These are phyloP conservation scores for Epichloe sibirici DNA, from an alignment of 2,329 filamentous ascomycete species.

Conservation along the genomic window DNA sequence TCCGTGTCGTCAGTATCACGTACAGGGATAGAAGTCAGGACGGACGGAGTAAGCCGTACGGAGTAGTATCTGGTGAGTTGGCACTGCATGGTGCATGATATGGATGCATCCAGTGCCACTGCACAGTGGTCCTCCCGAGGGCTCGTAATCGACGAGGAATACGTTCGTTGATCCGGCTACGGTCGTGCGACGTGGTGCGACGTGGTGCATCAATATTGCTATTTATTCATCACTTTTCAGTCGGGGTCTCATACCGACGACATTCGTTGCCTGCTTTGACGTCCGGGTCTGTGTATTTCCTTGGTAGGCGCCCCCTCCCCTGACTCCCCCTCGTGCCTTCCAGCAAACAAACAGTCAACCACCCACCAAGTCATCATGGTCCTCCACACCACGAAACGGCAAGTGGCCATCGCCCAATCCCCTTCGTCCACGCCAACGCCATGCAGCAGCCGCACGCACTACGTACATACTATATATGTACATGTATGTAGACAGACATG, in stretches of 20 bases:
- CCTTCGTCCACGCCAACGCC: slow-evolving; percentile 19
- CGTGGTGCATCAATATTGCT: too few species aligned
- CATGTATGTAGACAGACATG: slow-evolving; percentile 2
- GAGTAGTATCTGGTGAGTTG: slow-evolving; percentile 8
- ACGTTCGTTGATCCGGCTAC: not conserved
- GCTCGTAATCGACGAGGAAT: not conserved
- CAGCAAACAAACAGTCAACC: not conserved
- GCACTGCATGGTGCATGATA: slow-evolving; percentile 11
- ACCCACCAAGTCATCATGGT: not conserved
- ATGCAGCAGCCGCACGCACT: slow-evolving; percentile 11
- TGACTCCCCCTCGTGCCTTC: too few species aligned
- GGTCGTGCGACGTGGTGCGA: not conserved
- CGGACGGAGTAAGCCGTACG: not conserved
- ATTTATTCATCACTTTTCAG: too few species aligned
- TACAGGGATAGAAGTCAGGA: too few species aligned
- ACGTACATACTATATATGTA: too few species aligned
- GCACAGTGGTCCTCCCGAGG: not conserved
- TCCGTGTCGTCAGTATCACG: too few species aligned
- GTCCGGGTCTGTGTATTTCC: too few species aligned
- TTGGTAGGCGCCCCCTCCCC: too few species aligned
- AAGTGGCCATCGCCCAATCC: slow-evolving; percentile 13
- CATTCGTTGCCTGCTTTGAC: too few species aligned
- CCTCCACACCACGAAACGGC: slow-evolving; percentile 11
- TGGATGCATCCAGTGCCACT: not conserved
- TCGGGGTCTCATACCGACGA: too few species aligned